Percentiles rank a stretch among this genome's conserved stretches.
phyloP scores from a whole-genome alignment of 1,284 basidiomycete genomes.

The Apiotrichum gamsii region DNA sequence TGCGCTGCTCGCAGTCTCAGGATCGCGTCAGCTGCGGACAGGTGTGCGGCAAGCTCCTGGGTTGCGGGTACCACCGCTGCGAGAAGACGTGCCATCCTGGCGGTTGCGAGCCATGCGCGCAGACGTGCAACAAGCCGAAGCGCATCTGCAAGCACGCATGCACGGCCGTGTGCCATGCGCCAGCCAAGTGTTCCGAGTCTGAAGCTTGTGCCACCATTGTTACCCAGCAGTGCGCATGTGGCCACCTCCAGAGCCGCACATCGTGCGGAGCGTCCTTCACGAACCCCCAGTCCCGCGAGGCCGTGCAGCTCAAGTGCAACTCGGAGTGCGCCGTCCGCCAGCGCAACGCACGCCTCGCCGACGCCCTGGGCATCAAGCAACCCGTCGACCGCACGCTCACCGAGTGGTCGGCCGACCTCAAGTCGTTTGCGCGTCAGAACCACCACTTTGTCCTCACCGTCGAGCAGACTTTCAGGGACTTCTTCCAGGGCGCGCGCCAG shows the following conservation, averaged over 20 bases:
- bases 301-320: conserved; percentile 61
- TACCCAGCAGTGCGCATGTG: conserved; percentile 69
- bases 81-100: conserved; percentile 69
- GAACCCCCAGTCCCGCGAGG: conserved; percentile 49
- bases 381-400: conserved; percentile 47
- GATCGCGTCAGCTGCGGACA: conserved; percentile 77
- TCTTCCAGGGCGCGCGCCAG: conserved; percentile 61
- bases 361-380: conserved; percentile 69
- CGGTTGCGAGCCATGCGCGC: conserved; percentile 66
- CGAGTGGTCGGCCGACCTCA: conserved; percentile 59
- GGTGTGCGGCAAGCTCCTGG: conserved; percentile 66
- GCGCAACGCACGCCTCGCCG: conserved; percentile 75
- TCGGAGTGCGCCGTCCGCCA: conserved; percentile 74
- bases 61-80: conserved; percentile 81
- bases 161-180: conserved; percentile 72
- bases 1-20: conserved; percentile 60
- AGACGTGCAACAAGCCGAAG: conserved; percentile 73
- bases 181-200: conserved; percentile 69
- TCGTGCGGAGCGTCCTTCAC: conserved; percentile 59
- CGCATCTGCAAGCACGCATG: conserved; percentile 74
- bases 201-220: conserved; percentile 62
- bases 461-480: conserved; percentile 73
- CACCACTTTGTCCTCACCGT: conserved; percentile 62
- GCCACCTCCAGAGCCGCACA: conserved; percentile 64
- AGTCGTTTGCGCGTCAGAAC: conserved; percentile 57